These are phyloP conservation scores for Claviceps sp. DNA, from an alignment of 2,329 filamentous ascomycete species.

Conservation along the genomic window DNA sequence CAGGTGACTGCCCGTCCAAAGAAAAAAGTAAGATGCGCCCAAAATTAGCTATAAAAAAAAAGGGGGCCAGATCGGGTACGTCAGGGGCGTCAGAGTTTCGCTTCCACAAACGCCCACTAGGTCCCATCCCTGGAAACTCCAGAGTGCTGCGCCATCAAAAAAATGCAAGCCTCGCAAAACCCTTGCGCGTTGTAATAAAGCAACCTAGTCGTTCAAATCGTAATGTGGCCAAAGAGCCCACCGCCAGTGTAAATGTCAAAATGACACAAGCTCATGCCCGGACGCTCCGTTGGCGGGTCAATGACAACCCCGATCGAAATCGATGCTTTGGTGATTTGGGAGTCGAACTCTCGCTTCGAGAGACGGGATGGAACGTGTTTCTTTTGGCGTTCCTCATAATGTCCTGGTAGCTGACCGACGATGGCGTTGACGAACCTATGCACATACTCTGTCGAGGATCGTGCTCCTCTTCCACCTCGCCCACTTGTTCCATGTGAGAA, in stretches of 20 bases:
- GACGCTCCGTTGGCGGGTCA: constrained; percentile 27
- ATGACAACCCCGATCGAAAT: constrained; percentile 21
- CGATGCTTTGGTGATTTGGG: constrained; percentile 19
- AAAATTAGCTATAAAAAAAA: neutral
- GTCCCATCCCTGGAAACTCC: neutral
- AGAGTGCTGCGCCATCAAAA: neutral
- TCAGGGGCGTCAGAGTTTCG: neutral
- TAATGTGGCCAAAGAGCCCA: no score
- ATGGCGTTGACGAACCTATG: constrained; percentile 10
- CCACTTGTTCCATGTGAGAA: constrained; percentile 21
- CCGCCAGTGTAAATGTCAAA: no score
- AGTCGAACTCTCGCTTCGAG: constrained; percentile 11
- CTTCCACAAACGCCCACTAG: no score
- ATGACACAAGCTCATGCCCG: constrained; percentile 15
- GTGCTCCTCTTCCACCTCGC: constrained; percentile 17
- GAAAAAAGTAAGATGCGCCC: neutral
- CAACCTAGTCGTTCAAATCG: neutral
- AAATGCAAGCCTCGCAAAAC: neutral
- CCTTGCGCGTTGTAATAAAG: neutral
- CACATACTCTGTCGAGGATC: constrained; percentile 9
- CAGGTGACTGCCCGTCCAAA: no score
- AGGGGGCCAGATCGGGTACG: neutral
- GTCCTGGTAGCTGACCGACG: constrained; percentile 33
- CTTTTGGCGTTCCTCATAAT: constrained; percentile 31
- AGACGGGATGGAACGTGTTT: constrained; percentile 17